phyloP scores from a whole-genome alignment of 345 rosid genomes.

The Linum tenue region DNA sequence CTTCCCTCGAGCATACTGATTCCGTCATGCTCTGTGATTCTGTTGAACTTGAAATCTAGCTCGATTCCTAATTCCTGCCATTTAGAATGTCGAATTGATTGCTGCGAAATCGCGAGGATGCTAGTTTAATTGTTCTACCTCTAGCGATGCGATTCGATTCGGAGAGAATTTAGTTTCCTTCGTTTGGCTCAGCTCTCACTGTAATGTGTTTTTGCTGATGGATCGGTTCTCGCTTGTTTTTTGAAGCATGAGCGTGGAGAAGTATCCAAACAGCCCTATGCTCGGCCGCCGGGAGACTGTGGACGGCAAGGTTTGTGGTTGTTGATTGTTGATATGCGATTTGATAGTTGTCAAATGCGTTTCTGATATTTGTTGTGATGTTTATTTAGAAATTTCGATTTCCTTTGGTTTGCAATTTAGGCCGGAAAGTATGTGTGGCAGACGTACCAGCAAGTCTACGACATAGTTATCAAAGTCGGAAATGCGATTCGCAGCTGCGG shows the following conservation, averaged over 20 bases:
- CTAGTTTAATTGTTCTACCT: not conserved
- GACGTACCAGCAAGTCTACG: constrained; percentile 72
- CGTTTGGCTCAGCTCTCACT: not conserved
- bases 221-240: constrained; percentile 6
- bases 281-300: constrained; percentile 79
- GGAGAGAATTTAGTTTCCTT: not conserved
- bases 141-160: not conserved
- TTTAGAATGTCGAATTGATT: not conserved
- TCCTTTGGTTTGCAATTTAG: constrained; percentile 25
- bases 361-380: not conserved
- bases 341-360: too few relatives aligned
- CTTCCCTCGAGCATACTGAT: not conserved
- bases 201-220: not conserved
- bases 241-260: constrained; percentile 65
- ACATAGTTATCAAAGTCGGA: constrained; percentile 72
- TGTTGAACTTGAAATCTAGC: not conserved
- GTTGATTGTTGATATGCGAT: not conserved
- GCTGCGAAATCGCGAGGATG: not conserved
- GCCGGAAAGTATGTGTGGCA: constrained; percentile 83
- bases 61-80: not conserved
- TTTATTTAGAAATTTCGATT: not conserved
- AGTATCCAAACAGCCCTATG: constrained; percentile 66
- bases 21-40: not conserved
- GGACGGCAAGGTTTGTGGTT: constrained; percentile 51
- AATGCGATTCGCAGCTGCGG: constrained; percentile 77